phyloP scores from a whole-genome alignment of 257 asterid genomes.

The Verbena officinalis region DNA sequence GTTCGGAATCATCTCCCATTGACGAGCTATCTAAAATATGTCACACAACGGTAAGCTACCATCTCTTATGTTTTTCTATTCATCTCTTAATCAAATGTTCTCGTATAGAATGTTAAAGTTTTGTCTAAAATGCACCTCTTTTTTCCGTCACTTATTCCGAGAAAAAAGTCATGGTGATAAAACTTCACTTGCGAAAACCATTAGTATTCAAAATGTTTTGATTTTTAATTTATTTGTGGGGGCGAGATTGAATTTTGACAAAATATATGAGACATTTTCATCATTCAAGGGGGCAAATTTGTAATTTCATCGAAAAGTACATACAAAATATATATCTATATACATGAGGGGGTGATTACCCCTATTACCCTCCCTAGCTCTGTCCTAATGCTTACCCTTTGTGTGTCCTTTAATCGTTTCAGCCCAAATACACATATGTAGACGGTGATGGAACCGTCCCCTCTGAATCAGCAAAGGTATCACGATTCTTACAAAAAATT shows the following conservation, averaged over 20 bases:
- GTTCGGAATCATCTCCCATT: slow-evolving; percentile 82
- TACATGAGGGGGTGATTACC: no score
- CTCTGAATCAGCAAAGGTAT: slow-evolving; percentile 85
- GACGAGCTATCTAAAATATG: slow-evolving; percentile 65
- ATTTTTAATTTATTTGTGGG: no score
- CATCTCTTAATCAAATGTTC: neutral
- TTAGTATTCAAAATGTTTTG: neutral
- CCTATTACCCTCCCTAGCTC: no score
- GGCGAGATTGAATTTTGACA: no score
- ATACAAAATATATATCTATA: no score
- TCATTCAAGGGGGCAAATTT: no score
- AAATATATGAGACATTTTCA: no score
- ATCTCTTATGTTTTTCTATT: neutral
- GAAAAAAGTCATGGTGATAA: neutral
- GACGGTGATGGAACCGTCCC: slow-evolving; percentile 99
- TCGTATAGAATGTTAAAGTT: neutral
- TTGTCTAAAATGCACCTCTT: neutral
- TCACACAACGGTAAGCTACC: slow-evolving; percentile 60
- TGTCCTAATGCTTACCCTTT: neutral
- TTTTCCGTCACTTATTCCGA: neutral
- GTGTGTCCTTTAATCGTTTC: slow-evolving; percentile 29
- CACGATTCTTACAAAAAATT: no score
- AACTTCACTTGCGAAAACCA: neutral
- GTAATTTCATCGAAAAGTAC: no score
- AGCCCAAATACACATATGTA: slow-evolving; percentile 76